phyloP scores from a whole-genome alignment of 257 asterid species.

The Solanum clarkiae region DNA sequence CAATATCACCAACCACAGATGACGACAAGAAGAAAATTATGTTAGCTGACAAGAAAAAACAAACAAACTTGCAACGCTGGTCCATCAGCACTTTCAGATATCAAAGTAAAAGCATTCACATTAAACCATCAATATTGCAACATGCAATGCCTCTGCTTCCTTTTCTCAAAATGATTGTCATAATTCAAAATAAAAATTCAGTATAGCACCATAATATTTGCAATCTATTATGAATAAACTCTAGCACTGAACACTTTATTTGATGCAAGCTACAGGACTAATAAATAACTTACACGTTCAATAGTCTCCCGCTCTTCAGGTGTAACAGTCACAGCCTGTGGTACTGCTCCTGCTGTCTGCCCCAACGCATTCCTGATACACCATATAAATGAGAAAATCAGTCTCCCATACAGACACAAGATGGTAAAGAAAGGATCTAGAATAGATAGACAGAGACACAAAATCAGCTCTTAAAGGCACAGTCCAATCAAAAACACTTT shows the following conservation, averaged over 20 bases:
- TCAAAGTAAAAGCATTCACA: neutral
- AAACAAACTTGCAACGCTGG: neutral
- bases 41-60: neutral
- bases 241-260: neutral
- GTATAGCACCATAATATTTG: neutral
- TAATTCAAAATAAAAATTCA: neutral
- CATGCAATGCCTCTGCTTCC: neutral
- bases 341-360: slow-evolving; percentile 68
- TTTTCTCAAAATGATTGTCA: neutral
- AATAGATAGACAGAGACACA: neutral
- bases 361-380: slow-evolving; percentile 50
- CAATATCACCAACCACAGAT: neutral
- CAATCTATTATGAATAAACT: neutral
- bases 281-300: slow-evolving; percentile 53
- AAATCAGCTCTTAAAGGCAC: neutral
- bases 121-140: neutral
- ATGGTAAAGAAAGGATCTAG: neutral
- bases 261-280: neutral
- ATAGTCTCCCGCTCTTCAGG: slow-evolving; percentile 88
- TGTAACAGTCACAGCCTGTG: slow-evolving; percentile 79
- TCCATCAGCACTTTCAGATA: neutral
- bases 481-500: neutral
- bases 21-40: neutral
- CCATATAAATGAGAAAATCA: neutral
- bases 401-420: neutral